Evolutionary conservation across 2,329 filamentous ascomycete species (phyloP).

Genomic region (Furcasterigmium furcatum): DNA sequence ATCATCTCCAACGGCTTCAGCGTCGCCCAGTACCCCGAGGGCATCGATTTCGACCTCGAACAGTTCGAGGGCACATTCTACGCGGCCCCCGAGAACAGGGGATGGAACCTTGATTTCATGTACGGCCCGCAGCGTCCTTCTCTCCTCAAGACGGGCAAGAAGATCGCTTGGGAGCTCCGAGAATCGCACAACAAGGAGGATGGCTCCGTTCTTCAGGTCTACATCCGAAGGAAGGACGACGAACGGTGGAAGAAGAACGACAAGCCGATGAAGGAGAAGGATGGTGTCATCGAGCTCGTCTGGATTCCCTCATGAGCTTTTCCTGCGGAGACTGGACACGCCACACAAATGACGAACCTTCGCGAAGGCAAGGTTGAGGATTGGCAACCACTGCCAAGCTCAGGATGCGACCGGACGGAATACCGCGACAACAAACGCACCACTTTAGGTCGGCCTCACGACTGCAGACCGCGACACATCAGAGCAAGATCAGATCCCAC

Average conservation of each 20-base stretch:
- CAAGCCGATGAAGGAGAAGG: constrained; percentile 46
- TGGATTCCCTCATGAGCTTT: constrained; percentile 41
- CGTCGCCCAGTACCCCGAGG: constrained; percentile 51
- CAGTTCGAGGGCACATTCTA: constrained; percentile 52
- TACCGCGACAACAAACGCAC: too few species aligned
- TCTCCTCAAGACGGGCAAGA: constrained; percentile 44
- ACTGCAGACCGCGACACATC: too few species aligned
- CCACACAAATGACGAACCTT: too few species aligned
- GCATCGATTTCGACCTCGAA: constrained; percentile 44
- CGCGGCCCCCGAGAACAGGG: constrained; percentile 42
- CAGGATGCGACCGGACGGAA: too few species aligned
- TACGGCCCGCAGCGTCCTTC: constrained; percentile 46
- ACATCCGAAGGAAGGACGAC: constrained; percentile 49
- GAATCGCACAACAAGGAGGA: constrained; percentile 44
- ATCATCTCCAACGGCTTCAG: constrained; percentile 59
- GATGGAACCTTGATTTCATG: constrained; percentile 49
- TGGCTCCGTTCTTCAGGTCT: constrained; percentile 49
- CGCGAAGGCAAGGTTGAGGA: too few species aligned
- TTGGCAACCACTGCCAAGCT: too few species aligned
- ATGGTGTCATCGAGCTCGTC: constrained; percentile 54
- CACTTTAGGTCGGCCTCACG: too few species aligned
- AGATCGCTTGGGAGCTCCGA: constrained; percentile 52
- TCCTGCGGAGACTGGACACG: too few species aligned
- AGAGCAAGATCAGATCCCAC: too few species aligned
- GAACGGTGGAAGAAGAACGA: constrained; percentile 46